These are phyloP conservation scores for Claviceps digitariae DNA, from an alignment of 2,329 filamentous ascomycete species.

Conservation along the genomic window DNA sequence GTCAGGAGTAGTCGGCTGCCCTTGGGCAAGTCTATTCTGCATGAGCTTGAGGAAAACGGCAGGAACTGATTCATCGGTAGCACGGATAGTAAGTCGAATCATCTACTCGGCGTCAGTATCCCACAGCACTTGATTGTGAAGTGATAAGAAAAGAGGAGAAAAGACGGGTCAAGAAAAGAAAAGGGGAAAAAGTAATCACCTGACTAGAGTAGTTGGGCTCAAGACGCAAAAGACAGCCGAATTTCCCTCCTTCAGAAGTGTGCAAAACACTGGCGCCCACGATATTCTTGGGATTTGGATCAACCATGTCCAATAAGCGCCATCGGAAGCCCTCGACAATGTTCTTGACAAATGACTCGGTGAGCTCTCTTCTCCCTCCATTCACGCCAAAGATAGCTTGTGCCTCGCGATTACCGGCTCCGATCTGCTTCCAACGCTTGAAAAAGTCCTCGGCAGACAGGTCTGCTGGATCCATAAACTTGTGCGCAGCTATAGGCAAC, in stretches of 20 bases:
- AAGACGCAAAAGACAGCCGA: constrained; percentile 81
- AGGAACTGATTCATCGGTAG: constrained; percentile 83
- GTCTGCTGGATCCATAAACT: constrained; percentile 91
- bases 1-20: constrained; percentile 29
- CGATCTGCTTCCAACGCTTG: constrained; percentile 98
- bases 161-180: not conserved
- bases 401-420: constrained; percentile 71
- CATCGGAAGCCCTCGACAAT: constrained; percentile 78
- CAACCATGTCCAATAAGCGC: constrained; percentile 73
- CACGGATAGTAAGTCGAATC: constrained; percentile 86
- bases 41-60: constrained; percentile 69
- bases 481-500: constrained; percentile 76
- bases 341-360: constrained; percentile 54
- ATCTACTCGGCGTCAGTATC: constrained; percentile 43
- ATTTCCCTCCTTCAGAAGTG: constrained; percentile 74
- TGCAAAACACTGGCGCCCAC: constrained; percentile 82
- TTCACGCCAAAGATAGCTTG: constrained; percentile 71
- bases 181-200: constrained; percentile 40
- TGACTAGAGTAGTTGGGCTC: constrained; percentile 89
- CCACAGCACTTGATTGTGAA: not conserved
- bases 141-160: not conserved
- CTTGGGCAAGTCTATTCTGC: constrained; percentile 62
- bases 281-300: constrained; percentile 86
- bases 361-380: constrained; percentile 45
- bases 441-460: constrained; percentile 89